Conservation (phyloP, 2,329 filamentous ascomycete genomes). For the Cladorrhinum sp. region DNA sequence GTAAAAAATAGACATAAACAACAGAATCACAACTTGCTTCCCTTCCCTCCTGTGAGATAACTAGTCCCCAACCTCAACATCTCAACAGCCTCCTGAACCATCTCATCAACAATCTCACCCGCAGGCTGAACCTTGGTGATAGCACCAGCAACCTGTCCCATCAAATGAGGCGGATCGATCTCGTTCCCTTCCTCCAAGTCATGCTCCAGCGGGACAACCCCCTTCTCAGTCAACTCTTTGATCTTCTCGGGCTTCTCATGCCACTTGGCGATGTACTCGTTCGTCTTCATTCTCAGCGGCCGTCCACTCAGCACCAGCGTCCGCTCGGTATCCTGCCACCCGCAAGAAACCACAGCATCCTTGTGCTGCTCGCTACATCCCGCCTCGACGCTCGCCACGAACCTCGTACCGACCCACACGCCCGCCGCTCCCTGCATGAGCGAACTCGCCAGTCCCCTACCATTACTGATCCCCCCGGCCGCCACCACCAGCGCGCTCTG, state of each 20-base stretch:
- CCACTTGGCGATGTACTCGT: conserved; percentile 82
- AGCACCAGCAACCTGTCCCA: conserved; percentile 87
- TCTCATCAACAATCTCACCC: conserved; percentile 79
- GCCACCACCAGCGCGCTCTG: conserved; percentile 76
- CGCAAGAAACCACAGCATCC: conserved; percentile 74
- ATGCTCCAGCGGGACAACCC: conserved; percentile 75
- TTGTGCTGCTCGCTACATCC: conserved; percentile 81
- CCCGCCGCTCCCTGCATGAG: conserved; percentile 85
- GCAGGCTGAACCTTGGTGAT: conserved; percentile 79
- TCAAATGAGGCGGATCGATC: conserved; percentile 81
- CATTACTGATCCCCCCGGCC: conserved; percentile 83
- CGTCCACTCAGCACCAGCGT: conserved; percentile 81
- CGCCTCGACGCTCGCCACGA: conserved; percentile 80
- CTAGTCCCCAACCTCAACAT: conserved; percentile 60
- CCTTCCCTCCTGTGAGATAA: conserved; percentile 50
- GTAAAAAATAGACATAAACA: not conserved
- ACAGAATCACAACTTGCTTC: conserved; percentile 38
- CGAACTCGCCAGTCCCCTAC: conserved; percentile 72
- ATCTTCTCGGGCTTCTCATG: conserved; percentile 73
- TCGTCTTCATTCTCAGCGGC: conserved; percentile 75
- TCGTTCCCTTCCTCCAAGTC: conserved; percentile 82
- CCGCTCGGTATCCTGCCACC: conserved; percentile 74
- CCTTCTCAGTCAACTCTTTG: conserved; percentile 68
- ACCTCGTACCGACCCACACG: conserved; percentile 93
- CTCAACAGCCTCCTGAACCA: conserved; percentile 73